Conservation (phyloP, 257 asterid species). For the Rubia yunnanensis region DNA sequence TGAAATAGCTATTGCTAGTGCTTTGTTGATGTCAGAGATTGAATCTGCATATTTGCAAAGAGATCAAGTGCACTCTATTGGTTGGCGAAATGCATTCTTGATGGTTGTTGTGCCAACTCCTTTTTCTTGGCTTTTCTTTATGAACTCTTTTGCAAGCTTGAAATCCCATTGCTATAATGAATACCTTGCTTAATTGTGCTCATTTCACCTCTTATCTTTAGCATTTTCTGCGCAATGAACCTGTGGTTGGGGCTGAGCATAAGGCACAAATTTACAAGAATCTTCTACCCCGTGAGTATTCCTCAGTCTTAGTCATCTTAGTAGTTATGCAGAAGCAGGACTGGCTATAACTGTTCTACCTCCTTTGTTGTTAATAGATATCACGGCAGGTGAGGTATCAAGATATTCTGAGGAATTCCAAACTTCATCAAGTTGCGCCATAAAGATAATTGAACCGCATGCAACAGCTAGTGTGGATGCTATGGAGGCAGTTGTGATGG, state of each 20-base stretch:
- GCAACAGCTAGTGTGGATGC: conserved; percentile 63
- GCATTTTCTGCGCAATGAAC: conserved; percentile 93
- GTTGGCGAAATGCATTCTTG: conserved; percentile 75
- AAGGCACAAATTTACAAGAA: conserved; percentile 92
- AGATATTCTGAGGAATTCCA: conserved; percentile 59
- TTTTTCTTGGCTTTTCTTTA: background rate
- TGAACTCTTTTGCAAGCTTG: background rate
- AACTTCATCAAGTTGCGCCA: conserved; percentile 68
- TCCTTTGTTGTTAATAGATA: conserved; percentile 37
- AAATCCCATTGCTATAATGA: background rate
- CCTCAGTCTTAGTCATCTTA: conserved; percentile 1
- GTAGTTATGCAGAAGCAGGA: background rate
- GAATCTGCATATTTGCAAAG: conserved; percentile 92
- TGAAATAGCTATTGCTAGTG: conserved; percentile 71
- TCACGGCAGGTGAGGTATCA: conserved; percentile 77
- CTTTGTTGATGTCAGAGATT: conserved; percentile 80
- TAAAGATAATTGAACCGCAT: conserved; percentile 90
- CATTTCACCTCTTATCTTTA: conserved; percentile 27
- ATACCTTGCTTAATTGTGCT: conserved; percentile 11
- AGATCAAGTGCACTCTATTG: conserved; percentile 85
- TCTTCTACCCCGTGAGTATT: conserved; percentile 76
- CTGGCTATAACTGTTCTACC: conserved; percentile 6
- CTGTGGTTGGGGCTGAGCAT: conserved; percentile 83
- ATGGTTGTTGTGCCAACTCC: conserved; percentile 36
- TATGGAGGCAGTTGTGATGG: conserved; percentile 49